phyloP scores from a whole-genome alignment of 2,329 filamentous ascomycete genomes.

The Arthroderma sp. region DNA sequence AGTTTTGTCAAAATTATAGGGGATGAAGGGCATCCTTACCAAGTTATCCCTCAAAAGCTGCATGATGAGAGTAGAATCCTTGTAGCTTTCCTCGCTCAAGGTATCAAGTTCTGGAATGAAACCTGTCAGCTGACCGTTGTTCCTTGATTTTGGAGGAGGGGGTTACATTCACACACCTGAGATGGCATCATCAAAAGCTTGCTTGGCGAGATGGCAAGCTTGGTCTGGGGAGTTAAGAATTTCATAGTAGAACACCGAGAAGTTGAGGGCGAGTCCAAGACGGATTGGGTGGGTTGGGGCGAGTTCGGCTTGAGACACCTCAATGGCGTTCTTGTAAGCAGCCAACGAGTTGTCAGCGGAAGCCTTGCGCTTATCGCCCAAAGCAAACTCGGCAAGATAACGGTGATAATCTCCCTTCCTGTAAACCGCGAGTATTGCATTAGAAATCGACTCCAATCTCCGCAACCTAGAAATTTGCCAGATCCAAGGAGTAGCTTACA shows the following conservation, averaged over 20 bases:
- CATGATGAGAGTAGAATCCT: slow-evolving; percentile 98
- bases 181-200: slow-evolving; percentile 93
- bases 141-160: background rate
- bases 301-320: slow-evolving; percentile 78
- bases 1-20: background rate
- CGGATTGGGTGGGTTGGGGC: slow-evolving; percentile 87
- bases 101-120: slow-evolving; percentile 71
- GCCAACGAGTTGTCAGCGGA: slow-evolving; percentile 89
- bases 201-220: slow-evolving; percentile 94
- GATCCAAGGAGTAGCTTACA: slow-evolving; percentile 42
- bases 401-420: slow-evolving; percentile 99
- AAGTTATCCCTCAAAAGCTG: slow-evolving; percentile 95
- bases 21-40: slow-evolving; percentile 37
- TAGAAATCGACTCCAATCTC: background rate
- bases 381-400: slow-evolving; percentile 93
- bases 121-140: background rate
- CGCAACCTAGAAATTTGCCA: background rate
- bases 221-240: slow-evolving; percentile 97
- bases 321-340: slow-evolving; percentile 90
- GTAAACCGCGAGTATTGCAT: slow-evolving; percentile 11
- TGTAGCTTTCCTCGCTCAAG: slow-evolving; percentile 96
- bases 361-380: slow-evolving; percentile 87
- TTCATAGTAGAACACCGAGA: slow-evolving; percentile 99
- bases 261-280: slow-evolving; percentile 83
- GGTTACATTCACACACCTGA: slow-evolving; percentile 43